A percentile compares a stretch with the other conserved stretches of the same genome.
phyloP scores from a whole-genome alignment of 2,329 filamentous ascomycete genomes.

The Gliomastix tumulicola region DNA sequence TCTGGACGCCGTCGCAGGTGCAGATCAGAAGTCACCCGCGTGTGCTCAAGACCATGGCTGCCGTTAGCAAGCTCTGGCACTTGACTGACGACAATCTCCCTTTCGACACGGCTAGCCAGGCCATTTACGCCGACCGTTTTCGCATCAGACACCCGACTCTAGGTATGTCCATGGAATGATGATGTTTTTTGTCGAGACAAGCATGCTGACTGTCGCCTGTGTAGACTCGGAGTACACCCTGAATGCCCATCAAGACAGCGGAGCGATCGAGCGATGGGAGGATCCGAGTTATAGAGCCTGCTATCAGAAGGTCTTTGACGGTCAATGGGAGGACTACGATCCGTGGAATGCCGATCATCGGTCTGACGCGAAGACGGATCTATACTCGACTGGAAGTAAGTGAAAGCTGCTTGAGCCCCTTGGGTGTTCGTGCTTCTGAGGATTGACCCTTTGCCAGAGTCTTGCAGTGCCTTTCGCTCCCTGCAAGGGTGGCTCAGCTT shows the following conservation, averaged over 20 bases:
- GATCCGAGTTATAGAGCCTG: slow-evolving; percentile 52
- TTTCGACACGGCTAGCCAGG: slow-evolving; percentile 46
- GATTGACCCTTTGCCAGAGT: not conserved
- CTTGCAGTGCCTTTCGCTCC: slow-evolving; percentile 76
- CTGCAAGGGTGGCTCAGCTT: slow-evolving; percentile 88
- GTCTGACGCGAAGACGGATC: slow-evolving; percentile 60
- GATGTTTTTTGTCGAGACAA: too few relatives aligned
- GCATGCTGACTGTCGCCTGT: too few relatives aligned
- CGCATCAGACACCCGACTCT: slow-evolving; percentile 34
- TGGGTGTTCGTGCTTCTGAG: not conserved
- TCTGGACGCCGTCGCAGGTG: slow-evolving; percentile 65
- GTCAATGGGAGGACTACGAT: slow-evolving; percentile 70
- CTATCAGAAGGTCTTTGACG: slow-evolving; percentile 60
- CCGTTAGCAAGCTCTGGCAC: slow-evolving; percentile 55
- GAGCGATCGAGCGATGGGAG: slow-evolving; percentile 61
- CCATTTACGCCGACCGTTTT: slow-evolving; percentile 55
- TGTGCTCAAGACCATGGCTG: slow-evolving; percentile 35
- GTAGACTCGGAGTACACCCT: slow-evolving; percentile 48
- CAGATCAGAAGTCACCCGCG: slow-evolving; percentile 61
- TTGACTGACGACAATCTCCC: slow-evolving; percentile 6
- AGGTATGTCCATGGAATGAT: not conserved
- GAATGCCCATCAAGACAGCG: slow-evolving; percentile 57
- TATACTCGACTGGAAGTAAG: slow-evolving; percentile 48
- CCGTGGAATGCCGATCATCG: slow-evolving; percentile 72
- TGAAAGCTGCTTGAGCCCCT: slow-evolving; percentile 56